Evolutionary conservation across 495 filamentous ascomycete genomes (phyloP), one percentile per base, ranked within the genome.

Genomic region (Aspergillus carlsbadensis): DNA sequence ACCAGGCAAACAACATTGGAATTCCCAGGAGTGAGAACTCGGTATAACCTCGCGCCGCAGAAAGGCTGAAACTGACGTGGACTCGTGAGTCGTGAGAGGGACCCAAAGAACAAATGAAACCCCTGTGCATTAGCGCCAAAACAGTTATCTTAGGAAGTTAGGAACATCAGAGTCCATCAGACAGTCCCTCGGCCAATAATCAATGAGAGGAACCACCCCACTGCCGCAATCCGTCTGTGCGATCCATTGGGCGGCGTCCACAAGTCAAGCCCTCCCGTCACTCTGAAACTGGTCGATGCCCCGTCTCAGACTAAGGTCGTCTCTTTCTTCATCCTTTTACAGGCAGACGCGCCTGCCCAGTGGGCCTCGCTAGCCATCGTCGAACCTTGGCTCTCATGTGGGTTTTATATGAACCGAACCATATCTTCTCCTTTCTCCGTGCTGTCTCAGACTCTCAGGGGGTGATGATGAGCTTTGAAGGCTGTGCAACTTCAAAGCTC

Each of bases 281-380:
- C 55, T 45, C 46, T 64, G 61, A 60, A 60, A 64, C 61, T 39
- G 49, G 29, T 36, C 55, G 54, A 60, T 39, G 33, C 56, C 54
- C 37, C 14, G 22, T 56, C 42, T 45, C 31, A 42, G 56, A 42
- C 54, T 41, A 7, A 39, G 26, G 26, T 49, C 52, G 39, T 46
- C 46, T 15, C 52, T n/a, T 21, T 50, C 49, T 49, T 45, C 14
- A 33, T 54, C 20, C 17, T 11, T 48, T 42, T 45, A n/a, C n/a
- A 42, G 49, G 21, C 26, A 34, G 46, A 20, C 44, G 39, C 44
- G 35, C 10, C 35, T 14, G 35, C 11, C 29, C 13, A 49, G 46
- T 49, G 46, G 21, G 22, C 42, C 42, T 45, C n/a, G 22, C 22
- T 10, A 26, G 26, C 42, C 21, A 45, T 14, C 26, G 26, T 29